phyloP scores from a whole-genome alignment of 352 stramenopile genomes.

The Phytophthora megakarya region DNA sequence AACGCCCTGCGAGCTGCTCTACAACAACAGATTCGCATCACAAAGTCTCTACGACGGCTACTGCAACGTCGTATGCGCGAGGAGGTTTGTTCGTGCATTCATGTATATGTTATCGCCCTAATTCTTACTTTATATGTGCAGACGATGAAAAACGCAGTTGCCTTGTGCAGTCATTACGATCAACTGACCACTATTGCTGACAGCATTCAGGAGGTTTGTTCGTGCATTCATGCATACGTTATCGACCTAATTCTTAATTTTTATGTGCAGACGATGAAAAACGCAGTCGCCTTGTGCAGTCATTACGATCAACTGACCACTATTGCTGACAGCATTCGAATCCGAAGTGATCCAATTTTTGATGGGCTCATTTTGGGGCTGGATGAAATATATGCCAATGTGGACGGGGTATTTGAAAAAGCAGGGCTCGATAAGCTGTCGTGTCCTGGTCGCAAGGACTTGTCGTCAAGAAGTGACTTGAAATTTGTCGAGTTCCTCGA shows the following conservation, averaged over 20 bases:
- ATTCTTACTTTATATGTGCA: no score
- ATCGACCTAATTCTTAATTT: no score
- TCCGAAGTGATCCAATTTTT: constrained; percentile 16
- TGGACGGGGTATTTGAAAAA: constrained; percentile 21
- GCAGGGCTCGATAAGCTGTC: constrained; percentile 10
- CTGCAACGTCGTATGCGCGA: constrained; percentile 18
- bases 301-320: constrained; percentile 3
- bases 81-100: constrained; percentile 4
- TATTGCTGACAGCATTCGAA: not conserved
- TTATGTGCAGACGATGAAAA: constrained; percentile 24
- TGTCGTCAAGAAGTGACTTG: not conserved
- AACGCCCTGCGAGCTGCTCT: constrained; percentile 4
- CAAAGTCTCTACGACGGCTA: constrained; percentile 18
- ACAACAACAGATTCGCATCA: constrained; percentile 5
- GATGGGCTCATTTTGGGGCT: constrained; percentile 15
- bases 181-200: constrained; percentile 3
- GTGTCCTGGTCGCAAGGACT: constrained; percentile 16
- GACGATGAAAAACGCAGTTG: constrained; percentile 10
- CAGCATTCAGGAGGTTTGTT: no score
- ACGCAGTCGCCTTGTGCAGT: constrained; percentile 2
- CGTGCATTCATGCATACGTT: no score
- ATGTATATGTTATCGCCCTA: no score
- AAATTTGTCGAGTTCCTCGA: constrained; percentile 24
- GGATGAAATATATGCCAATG: constrained; percentile 24
- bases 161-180: constrained; percentile 9